phyloP scores from a whole-genome alignment of 257 asterid species.

The Petunia axillaris region DNA sequence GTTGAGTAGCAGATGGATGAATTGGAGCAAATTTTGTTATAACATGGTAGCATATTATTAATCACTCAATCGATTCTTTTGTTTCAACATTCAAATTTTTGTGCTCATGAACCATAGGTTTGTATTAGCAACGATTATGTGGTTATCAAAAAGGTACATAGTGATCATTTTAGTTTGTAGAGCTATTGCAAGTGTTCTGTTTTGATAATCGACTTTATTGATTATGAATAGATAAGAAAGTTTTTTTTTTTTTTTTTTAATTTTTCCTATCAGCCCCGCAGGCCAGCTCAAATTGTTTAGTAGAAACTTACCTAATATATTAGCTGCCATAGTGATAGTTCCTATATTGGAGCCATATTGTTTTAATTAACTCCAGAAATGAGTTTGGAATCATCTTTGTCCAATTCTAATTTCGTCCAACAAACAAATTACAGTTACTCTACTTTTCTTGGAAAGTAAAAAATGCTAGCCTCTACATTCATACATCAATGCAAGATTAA shows the following conservation, averaged over 20 bases:
- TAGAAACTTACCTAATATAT: not conserved
- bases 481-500: no score
- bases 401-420: not conserved
- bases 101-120: not conserved
- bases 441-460: no score
- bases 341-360: no score
- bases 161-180: not conserved
- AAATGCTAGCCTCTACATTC: no score
- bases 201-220: no score
- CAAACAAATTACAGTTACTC: no score
- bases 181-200: not conserved
- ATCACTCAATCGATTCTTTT: no score
- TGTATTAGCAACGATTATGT: not conserved
- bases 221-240: not conserved
- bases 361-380: no score
- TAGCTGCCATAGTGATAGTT: no score
- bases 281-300: no score
- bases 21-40: not conserved
- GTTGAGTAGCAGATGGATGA: slow-evolving; percentile 9
- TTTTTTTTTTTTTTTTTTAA: no score
- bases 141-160: not conserved
- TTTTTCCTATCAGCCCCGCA: no score
- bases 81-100: not conserved
- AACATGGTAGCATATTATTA: not conserved
- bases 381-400: not conserved